phyloP scores from a whole-genome alignment of 768 basidiomycete genomes.

The Podaxis mareebaensis region DNA sequence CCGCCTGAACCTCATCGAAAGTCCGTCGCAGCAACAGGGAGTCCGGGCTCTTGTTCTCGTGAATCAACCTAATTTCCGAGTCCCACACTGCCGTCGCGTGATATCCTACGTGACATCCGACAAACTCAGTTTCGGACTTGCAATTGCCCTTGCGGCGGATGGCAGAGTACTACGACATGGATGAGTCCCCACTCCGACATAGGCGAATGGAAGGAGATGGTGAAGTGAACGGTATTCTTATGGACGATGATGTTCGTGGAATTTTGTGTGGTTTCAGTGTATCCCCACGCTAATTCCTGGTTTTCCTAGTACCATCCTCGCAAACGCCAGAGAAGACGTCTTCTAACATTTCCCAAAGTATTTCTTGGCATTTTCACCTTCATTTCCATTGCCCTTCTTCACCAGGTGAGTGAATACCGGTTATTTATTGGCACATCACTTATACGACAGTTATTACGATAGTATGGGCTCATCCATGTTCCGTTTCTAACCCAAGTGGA shows the following conservation, averaged over 20 bases:
- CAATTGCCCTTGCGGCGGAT: background rate
- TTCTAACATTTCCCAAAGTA: background rate
- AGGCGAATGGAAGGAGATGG: slow-evolving; percentile 10
- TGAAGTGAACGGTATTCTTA: background rate
- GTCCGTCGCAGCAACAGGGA: background rate
- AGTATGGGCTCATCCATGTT: slow-evolving; percentile 2
- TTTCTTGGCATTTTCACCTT: background rate
- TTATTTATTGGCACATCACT: background rate
- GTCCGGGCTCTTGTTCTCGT: background rate
- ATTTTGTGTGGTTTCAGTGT: background rate
- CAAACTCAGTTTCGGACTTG: background rate
- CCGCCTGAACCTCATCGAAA: background rate
- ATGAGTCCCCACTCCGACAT: slow-evolving; percentile 8
- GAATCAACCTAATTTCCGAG: background rate
- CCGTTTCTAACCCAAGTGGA: background rate
- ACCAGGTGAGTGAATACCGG: background rate
- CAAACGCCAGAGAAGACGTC: background rate
- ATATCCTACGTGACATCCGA: slow-evolving; percentile 9
- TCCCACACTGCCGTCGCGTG: background rate
- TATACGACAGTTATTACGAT: background rate
- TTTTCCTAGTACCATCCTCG: slow-evolving; percentile 1
- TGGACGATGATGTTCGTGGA: background rate
- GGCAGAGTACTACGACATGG: slow-evolving; percentile 7
- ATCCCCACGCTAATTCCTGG: no score
- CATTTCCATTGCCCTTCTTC: background rate